Evolutionary conservation across 768 basidiomycete genomes (phyloP).

Genomic region (Suillus paluster): DNA sequence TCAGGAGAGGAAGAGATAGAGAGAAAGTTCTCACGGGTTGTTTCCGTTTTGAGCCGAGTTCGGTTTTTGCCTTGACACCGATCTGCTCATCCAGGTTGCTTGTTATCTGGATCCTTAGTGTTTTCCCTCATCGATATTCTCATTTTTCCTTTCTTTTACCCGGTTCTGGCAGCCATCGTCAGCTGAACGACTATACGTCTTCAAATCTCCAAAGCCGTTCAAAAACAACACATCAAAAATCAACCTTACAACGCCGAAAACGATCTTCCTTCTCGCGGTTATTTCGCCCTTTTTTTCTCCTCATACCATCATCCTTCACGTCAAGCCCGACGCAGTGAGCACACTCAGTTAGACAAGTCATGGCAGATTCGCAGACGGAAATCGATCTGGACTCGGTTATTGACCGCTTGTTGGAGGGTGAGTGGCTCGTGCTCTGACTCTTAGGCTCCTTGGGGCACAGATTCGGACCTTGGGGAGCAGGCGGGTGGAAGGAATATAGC

Average conservation of each 20-base stretch:
- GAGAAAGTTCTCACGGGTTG: slow-evolving; percentile 30
- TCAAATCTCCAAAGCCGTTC: slow-evolving; percentile 1
- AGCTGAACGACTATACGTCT: slow-evolving; percentile 15
- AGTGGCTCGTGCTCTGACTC: slow-evolving; percentile 43
- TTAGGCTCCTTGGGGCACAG: slow-evolving; percentile 7
- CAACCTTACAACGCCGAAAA: slow-evolving; percentile 23
- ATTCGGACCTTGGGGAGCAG: slow-evolving; percentile 1
- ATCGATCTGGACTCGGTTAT: slow-evolving; percentile 99
- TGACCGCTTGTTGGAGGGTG: slow-evolving; percentile 97
- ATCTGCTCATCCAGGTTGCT: slow-evolving; percentile 32
- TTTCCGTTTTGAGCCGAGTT: slow-evolving; percentile 32
- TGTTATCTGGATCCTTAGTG: slow-evolving; percentile 37
- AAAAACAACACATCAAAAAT: slow-evolving; percentile 24
- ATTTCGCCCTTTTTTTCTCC: slow-evolving; percentile 29
- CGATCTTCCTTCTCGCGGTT: slow-evolving; percentile 23
- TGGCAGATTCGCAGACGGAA: slow-evolving; percentile 85
- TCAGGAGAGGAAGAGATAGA: background rate
- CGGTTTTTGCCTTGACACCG: slow-evolving; percentile 35
- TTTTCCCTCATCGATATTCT: slow-evolving; percentile 37
- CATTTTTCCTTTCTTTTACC: slow-evolving; percentile 16
- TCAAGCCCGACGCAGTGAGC: slow-evolving; percentile 21
- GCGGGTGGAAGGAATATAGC: background rate
- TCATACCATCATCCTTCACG: slow-evolving; percentile 19
- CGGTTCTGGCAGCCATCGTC: slow-evolving; percentile 29
- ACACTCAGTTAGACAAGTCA: slow-evolving; percentile 34